Evolutionary conservation across 208 protist species (phyloP), one percentile per base, ranked within the genome.

Genomic region (Leishmania aethiopica): DNA sequence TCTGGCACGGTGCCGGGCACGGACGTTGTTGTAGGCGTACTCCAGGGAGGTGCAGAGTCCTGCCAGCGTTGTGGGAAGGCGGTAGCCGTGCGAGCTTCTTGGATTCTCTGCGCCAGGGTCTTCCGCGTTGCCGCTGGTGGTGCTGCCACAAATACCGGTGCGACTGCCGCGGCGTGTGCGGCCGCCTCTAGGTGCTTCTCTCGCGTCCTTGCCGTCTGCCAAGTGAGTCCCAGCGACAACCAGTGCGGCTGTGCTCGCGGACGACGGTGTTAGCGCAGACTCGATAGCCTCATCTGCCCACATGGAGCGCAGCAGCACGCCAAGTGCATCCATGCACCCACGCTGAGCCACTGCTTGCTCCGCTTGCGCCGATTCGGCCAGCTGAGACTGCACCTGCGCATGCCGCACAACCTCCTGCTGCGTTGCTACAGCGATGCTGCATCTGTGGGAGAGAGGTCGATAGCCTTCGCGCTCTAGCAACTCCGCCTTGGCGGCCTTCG

Each of bases 261-360:
- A 22, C 19, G 40, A 42, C 25, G 75, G 2, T 42, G 75, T 32
- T 35, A 47, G 22, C 1, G 75, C 22, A 15, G 40, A 64, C 75
- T 78, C 85, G 49, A 72, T 78, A 25, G 78, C 78, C 42, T 88
- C 89, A 69, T 92, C 89, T 2, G 76, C 79, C 86, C 86, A 90
- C 75, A 92, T 84, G 15, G 77, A 82, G 35, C 82, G 83, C 66
- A 92, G 84, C 74, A 92, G 60, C 51, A 49, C 60, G 22, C 73
- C 69, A 15, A 91, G 79, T 64, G 87, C 83, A 17, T 87, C 80
- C 76, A 83, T 76, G 15, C 45, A 80, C 64, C 49, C 67, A 32
- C 81, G 78, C 72, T 79, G 78, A 55, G 77, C 76, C 64, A 76
- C 57, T n/a, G 82, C 78, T 72, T 75, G 64, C 71, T 90, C 86